Conservation (phyloP, 768 basidiomycete genomes). For the Termitomyces sp. region DNA sequence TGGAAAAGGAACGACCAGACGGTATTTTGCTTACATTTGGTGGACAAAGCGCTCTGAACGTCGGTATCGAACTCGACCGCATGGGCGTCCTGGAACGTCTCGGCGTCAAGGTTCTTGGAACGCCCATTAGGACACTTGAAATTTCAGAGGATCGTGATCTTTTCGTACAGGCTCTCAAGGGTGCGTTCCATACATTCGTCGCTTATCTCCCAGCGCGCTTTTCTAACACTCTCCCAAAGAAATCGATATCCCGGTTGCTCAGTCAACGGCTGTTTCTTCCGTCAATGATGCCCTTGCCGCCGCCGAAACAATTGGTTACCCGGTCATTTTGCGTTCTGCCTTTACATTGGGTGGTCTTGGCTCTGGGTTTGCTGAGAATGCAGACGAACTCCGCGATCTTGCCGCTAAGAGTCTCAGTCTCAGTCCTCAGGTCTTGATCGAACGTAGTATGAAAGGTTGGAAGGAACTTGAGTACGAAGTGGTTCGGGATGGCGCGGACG, state of each 20-base stretch:
- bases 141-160: slow-evolving; percentile 96
- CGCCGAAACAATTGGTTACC: slow-evolving; percentile 90
- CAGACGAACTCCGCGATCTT: slow-evolving; percentile 91
- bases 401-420: slow-evolving; percentile 87
- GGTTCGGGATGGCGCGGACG: slow-evolving; percentile 95
- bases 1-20: slow-evolving; percentile 98
- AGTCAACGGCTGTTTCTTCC: slow-evolving; percentile 94
- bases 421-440: slow-evolving; percentile 93
- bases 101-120: slow-evolving; percentile 91
- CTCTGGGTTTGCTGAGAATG: slow-evolving; percentile 93
- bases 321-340: slow-evolving; percentile 93
- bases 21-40: slow-evolving; percentile 97
- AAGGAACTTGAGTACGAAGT: slow-evolving; percentile 99
- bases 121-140: slow-evolving; percentile 90
- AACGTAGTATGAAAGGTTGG: slow-evolving; percentile 99
- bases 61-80: slow-evolving; percentile 92
- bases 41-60: slow-evolving; percentile 96
- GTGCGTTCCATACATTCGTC: slow-evolving; percentile 34
- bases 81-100: slow-evolving; percentile 95
- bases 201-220: background rate
- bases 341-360: slow-evolving; percentile 98
- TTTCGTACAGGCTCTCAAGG: slow-evolving; percentile 94
- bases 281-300: slow-evolving; percentile 91
- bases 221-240: slow-evolving; percentile 44
- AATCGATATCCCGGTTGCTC: slow-evolving; percentile 94